Evolutionary conservation across 2,329 filamentous ascomycete species (phyloP).

Genomic region (Aspergillus viridinutans): DNA sequence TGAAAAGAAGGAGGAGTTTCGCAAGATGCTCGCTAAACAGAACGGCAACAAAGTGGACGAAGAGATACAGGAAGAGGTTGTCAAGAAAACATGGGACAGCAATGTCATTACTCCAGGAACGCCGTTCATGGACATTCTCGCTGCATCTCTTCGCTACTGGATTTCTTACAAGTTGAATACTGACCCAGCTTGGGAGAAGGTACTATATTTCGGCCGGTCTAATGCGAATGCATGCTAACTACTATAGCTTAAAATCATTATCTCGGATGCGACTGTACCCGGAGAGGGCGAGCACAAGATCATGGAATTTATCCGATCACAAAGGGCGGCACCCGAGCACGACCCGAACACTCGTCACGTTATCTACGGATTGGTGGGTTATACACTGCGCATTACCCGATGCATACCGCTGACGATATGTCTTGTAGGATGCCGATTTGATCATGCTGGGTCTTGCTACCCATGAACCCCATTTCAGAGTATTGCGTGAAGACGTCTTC

Average conservation of each 20-base stretch:
- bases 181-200: conserved; percentile 87
- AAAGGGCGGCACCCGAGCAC: conserved; percentile 83
- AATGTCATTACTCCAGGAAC: conserved; percentile 91
- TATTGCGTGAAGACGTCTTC: conserved; percentile 95
- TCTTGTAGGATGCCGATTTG: conserved; percentile 72
- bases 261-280: conserved; percentile 95
- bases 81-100: conserved; percentile 90
- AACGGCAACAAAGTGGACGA: conserved; percentile 62
- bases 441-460: conserved; percentile 98
- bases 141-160: conserved; percentile 89
- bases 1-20: conserved; percentile 80
- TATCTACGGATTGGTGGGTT: conserved; percentile 74
- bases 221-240: conserved; percentile 17
- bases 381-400: background rate
- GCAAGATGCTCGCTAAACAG: conserved; percentile 78
- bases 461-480: conserved; percentile 94
- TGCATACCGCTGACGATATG: conserved; percentile 18
- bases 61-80: conserved; percentile 55
- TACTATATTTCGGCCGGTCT: conserved; percentile 19
- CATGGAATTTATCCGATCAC: conserved; percentile 95
- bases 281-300: conserved; percentile 99
- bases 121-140: conserved; percentile 96
- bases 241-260: conserved; percentile 78
- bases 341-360: conserved; percentile 97
- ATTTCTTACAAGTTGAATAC: conserved; percentile 96